These are phyloP conservation scores for Alloascoidea hylecoeti DNA, from an alignment of 805 yeast species.

Conservation along the genomic window DNA sequence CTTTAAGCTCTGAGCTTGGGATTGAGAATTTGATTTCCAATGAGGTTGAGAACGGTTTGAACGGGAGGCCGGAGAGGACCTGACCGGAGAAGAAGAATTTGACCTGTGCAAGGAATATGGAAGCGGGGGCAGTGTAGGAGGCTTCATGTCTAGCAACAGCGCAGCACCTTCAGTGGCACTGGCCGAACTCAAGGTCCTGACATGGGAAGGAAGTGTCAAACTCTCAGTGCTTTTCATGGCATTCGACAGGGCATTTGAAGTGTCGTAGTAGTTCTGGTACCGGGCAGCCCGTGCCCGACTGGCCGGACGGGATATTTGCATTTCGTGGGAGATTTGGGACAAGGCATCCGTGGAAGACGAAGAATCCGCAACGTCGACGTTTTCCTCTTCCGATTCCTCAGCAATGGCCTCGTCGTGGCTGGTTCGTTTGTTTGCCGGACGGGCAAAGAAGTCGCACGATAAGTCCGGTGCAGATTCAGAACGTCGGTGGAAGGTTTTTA, in stretches of 20 bases:
- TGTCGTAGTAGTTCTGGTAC: conserved; percentile 1
- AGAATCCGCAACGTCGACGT: background rate
- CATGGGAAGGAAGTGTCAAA: background rate
- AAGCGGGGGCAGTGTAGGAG: no score
- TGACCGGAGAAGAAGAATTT: background rate
- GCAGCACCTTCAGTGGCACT: background rate
- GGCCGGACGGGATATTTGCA: background rate
- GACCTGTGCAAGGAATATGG: no score
- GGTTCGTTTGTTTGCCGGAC: background rate
- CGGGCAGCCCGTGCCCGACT: background rate
- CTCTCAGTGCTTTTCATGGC: background rate
- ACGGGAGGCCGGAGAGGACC: background rate
- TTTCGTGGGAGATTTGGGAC: background rate
- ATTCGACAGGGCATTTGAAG: background rate
- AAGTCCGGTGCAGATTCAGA: background rate
- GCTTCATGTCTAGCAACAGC: no score
- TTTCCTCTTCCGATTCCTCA: background rate
- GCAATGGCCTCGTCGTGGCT: background rate
- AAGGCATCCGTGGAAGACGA: background rate
- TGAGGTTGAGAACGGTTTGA: background rate
- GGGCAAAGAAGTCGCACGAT: background rate
- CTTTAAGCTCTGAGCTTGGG: background rate
- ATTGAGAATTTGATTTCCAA: background rate
- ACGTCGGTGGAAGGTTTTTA: background rate
- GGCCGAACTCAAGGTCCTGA: background rate